Conservation (phyloP, 805 yeast species). For the Metschnikowia reukaufii region DNA sequence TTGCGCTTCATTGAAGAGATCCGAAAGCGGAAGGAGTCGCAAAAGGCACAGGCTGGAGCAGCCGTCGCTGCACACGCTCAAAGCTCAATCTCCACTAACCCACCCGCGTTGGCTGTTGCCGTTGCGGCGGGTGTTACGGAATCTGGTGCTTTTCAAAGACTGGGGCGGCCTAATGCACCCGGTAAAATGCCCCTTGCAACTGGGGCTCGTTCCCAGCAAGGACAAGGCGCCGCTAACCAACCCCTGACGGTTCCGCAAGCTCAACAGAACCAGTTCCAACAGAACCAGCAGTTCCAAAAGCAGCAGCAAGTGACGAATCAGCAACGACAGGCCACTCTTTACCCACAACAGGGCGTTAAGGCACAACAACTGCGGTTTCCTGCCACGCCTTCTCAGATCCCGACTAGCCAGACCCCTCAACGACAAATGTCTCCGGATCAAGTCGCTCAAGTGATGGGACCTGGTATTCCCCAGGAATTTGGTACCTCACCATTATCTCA, state of each 20-base stretch:
- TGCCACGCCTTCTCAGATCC: background rate
- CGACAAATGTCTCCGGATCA: slow-evolving; percentile 2
- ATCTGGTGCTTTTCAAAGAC: background rate
- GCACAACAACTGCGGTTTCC: slow-evolving; percentile 5
- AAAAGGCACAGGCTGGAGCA: slow-evolving; percentile 42
- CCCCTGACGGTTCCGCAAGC: too few species aligned
- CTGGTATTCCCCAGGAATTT: slow-evolving; percentile 5
- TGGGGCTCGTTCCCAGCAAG: background rate
- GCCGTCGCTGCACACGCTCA: slow-evolving; percentile 38
- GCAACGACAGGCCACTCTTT: slow-evolving; percentile 1
- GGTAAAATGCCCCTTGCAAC: slow-evolving; percentile 1
- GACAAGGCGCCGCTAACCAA: slow-evolving; percentile 4
- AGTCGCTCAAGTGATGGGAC: background rate
- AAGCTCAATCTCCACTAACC: slow-evolving; percentile 4
- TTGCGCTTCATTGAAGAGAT: slow-evolving; percentile 86
- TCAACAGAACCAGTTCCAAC: slow-evolving; percentile 12
- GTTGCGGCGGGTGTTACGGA: background rate
- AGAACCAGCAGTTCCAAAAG: slow-evolving; percentile 12
- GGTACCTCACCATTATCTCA: slow-evolving; percentile 7
- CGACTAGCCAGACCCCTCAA: background rate
- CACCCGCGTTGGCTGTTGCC: background rate
- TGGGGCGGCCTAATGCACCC: background rate
- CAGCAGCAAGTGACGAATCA: slow-evolving; percentile 6
- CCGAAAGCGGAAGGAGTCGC: slow-evolving; percentile 59
- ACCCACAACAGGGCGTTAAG: slow-evolving; percentile 4